A percentile compares a stretch with the other conserved stretches of the same genome.
Conservation (phyloP, 768 basidiomycete species). For the Agaricus bisporus region DNA sequence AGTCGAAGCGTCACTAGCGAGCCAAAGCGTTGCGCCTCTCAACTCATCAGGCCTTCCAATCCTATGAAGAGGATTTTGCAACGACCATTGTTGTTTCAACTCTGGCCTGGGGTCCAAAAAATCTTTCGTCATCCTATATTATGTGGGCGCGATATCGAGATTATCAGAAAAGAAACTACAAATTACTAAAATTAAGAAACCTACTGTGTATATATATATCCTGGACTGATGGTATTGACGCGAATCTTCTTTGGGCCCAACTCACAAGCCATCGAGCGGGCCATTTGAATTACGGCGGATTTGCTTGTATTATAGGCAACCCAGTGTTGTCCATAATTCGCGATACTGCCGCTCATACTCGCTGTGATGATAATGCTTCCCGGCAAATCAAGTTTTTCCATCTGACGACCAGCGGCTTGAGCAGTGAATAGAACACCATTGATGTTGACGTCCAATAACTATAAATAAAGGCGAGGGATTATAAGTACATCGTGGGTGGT, state of each 20-base stretch:
- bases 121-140: conserved; percentile 21
- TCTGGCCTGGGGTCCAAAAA: conserved; percentile 42
- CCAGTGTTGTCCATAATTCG: conserved; percentile 56
- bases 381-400: conserved; percentile 38
- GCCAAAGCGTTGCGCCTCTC: conserved; percentile 59
- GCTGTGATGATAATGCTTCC: conserved; percentile 58
- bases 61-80: conserved; percentile 57
- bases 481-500: too few relatives aligned
- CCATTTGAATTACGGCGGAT: conserved; percentile 76
- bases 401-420: conserved; percentile 54
- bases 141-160: neutral
- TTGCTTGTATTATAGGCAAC: conserved; percentile 72
- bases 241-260: conserved; percentile 60
- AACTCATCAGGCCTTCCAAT: conserved; percentile 65
- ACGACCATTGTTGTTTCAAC: conserved; percentile 49
- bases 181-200: conserved; percentile 1
- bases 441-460: conserved; percentile 53
- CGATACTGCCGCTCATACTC: conserved; percentile 56
- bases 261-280: conserved; percentile 71
- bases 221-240: conserved; percentile 68
- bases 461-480: neutral
- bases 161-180: neutral
- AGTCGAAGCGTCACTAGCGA: conserved; percentile 63
- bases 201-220: conserved; percentile 64
- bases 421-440: conserved; percentile 54